Base-by-base conservation (phyloP, 2,329 filamentous ascomycete genomes). In the Penicillium verrucosum region DNA sequence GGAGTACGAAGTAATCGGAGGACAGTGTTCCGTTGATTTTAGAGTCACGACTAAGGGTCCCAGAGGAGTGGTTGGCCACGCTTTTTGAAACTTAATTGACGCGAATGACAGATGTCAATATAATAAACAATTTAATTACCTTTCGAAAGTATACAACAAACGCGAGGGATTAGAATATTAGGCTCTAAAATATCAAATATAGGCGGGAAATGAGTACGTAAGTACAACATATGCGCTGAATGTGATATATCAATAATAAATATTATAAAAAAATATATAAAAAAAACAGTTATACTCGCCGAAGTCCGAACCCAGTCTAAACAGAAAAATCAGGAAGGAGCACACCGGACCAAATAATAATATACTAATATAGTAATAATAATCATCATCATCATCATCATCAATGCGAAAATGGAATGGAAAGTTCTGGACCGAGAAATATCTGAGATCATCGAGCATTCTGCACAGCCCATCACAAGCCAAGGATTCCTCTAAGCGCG, bases 31-130 rank as follows among this genome's bases (percentile, higher is more conserved):
- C 60, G 63, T 54, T 36, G 37, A 10, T 43, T 46, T 46, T 34
- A 46, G 21, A 51, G 55, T 58, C 58, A 56, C 53, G 48, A 42
- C 10, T 51, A 60, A 54, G 61, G 54, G 60, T 67, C 67, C 69
- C 69, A 63, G 60, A 61, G 60, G 59, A 61, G 41, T 63, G 70
- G 69, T 67, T 68, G 69, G 67, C 63, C 63, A 66, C 69, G 69
- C 67, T 69, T 69, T 65, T 65, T 50, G 42, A 70, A 72, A 71
- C 69, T 68, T 65, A 72, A 72, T 70, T 69, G 60, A 32, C 63
- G 63, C 63, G 51, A 59, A 56, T 61, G 62, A 61, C 63, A 64
- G 61, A 63, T 60, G 61, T 55, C 60, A 58, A n/a, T 18, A 37
- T 16, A 18, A 18, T 21, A 46, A 41, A 27, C 10, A 32, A 8